A percentile compares a stretch with the other conserved stretches of the same genome.
phyloP scores from a whole-genome alignment of 169 alveolate species.

The Eimeria maxima region DNA sequence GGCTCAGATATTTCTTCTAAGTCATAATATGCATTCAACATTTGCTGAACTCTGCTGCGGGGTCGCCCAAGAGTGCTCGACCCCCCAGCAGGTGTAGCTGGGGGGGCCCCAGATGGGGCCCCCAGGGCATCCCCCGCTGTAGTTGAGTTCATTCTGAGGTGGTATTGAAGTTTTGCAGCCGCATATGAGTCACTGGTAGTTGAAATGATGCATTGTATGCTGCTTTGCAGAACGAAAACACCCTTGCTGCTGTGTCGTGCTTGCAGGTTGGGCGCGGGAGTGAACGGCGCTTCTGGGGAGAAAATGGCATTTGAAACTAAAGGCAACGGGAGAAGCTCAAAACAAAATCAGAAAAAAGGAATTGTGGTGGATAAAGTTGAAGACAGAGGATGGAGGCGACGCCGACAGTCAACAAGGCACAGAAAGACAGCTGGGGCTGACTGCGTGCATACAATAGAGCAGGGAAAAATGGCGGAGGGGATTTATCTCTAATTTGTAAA shows the following conservation, averaged over 20 bases:
- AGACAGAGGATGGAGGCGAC: background rate
- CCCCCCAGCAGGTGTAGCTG: background rate
- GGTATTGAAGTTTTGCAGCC: background rate
- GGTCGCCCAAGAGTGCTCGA: background rate
- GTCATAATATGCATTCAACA: slow-evolving; percentile 35
- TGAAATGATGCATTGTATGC: background rate
- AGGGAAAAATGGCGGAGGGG: background rate
- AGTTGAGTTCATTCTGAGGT: background rate
- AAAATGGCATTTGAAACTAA: background rate
- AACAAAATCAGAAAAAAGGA: background rate
- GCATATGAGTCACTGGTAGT: background rate
- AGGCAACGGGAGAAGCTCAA: background rate
- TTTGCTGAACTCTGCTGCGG: slow-evolving; percentile 53
- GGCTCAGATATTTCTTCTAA: background rate
- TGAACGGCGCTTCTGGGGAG: background rate
- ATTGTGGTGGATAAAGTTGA: too few relatives aligned
- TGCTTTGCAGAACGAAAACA: background rate
- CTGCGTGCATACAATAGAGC: background rate
- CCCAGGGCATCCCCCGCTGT: background rate
- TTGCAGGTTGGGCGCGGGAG: background rate
- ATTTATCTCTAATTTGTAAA: background rate
- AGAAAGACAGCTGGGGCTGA: background rate
- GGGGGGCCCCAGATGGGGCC: background rate
- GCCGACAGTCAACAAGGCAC: background rate
- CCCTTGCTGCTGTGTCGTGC: background rate